Base-by-base conservation (phyloP, 306 rosid species). In the Benincasa hispida region DNA sequence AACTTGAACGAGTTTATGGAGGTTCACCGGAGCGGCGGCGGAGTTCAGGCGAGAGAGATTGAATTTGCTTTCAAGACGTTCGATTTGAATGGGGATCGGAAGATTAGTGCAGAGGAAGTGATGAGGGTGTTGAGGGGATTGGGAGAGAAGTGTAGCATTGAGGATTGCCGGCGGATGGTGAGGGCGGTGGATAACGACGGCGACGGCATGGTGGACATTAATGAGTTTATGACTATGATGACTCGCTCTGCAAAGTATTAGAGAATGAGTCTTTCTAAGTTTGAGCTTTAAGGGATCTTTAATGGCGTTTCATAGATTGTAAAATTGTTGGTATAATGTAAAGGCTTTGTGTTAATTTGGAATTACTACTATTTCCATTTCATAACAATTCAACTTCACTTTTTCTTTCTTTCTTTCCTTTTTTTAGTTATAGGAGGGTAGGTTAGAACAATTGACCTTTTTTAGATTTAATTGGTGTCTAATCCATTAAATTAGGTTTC, bases 201-300 rank as follows among this genome's bases (percentile, higher is more conserved):
- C 30, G 99, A 94, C 76, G 97, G 91, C 21, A 79, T 90, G 95
- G 96, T 94, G 32, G 83, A 86, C 82, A 82, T 94, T 82, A 84
- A 92, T 17, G 97, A 92, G 86, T 94, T 92, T 81, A 86, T 84
- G 86, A 81, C 66, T 56, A 92, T 92, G 97, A 92, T 94, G 99
- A 89, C 91, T 72, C 86, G 76, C 10, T 76, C 75, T 15, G 56
- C 22, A 0, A 70, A 45, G 22, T 24, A 39, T 63, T 35, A 35
- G 11, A 42, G 25, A 15, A 37, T 65, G 24, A 9, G 60, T 2
- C 45, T 13, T 27, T 2, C 5, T 1, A 60, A 28, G 39, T 62
- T 30, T 32, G 5, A n/a, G 1, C n/a, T n/a, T n/a, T n/a, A n/a
- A n/a, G n/a, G n/a, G 56, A 2, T 50, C 56, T 17, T 50, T 50